Evolutionary conservation across 352 stramenopile species (phyloP), one percentile per base, ranked within the genome.

Genomic region (Globisporangium middletonii): DNA sequence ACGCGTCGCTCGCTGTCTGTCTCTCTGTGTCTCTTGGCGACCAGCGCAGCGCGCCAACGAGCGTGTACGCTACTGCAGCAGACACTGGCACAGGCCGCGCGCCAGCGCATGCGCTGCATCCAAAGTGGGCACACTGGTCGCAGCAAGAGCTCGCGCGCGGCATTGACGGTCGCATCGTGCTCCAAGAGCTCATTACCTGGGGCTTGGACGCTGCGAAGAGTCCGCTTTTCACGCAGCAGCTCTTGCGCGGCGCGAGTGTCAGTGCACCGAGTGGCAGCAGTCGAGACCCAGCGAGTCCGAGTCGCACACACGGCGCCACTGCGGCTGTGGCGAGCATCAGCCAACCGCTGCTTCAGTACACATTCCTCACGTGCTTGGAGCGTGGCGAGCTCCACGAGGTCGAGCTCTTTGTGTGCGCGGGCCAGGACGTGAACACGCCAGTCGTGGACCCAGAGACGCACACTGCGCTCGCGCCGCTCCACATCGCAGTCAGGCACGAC

Each of bases 101-200:
- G 6, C 9, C 65, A 3, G 33, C 69, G 8, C 66, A 73, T 3
- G 57, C 62, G 1, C 59, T 91, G 7, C 68, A 88, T 19, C 76
- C 81, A 0, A 64, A 77, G 56, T 91, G 81, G 81, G 72, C 71
- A 47, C 73, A 82, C 55, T 91, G 78, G 81, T 73, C 72, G 12
- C 77, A 87, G 23, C 71, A 84, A 46, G 77, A 89, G 53, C 55
- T 88, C 28, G 53, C 64, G 35, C 67, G 79, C 33, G 81, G 78
- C 11, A 91, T 91, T 45, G 63, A 80, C 43, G 78, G 81, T 3
- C 67, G 63, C 35, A 51, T 83, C n/a, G 72, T 89, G 3, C 62
- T 91, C 27, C 63, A 70, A 0, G 78, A 86, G 49, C 71, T 91
- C 27, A 53, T 79, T 0, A 52, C 57, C 4, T 67, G 75, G 30